A percentile compares a stretch with the other conserved stretches of the same genome.
These are phyloP conservation scores for Yueomyces sinensis DNA, from an alignment of 805 yeast genomes.

Conservation along the genomic window DNA sequence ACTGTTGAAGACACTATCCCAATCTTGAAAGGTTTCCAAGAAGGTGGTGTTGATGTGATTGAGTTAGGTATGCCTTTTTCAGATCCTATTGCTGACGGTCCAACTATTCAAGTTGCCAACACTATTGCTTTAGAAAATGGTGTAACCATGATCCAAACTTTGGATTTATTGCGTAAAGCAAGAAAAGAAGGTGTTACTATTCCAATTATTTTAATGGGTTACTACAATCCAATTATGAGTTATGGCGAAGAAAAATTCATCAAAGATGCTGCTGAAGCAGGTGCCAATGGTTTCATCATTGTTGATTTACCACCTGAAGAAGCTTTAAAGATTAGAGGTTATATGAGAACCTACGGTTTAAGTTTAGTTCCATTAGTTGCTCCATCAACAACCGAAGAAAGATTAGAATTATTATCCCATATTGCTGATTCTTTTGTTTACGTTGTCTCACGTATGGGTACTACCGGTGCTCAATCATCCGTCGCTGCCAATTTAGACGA, in stretches of 20 bases:
- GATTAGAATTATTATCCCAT: slow-evolving; percentile 62
- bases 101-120: slow-evolving; percentile 87
- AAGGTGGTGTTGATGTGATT: slow-evolving; percentile 89
- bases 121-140: slow-evolving; percentile 74
- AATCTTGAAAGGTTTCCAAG: slow-evolving; percentile 75
- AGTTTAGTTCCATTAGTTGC: slow-evolving; percentile 91
- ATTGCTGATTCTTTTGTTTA: slow-evolving; percentile 94
- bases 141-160: slow-evolving; percentile 51
- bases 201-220: slow-evolving; percentile 93
- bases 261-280: slow-evolving; percentile 67
- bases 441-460: slow-evolving; percentile 96
- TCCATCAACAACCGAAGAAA: slow-evolving; percentile 88
- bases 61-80: slow-evolving; percentile 95
- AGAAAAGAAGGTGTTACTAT: slow-evolving; percentile 73
- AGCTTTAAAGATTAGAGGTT: slow-evolving; percentile 72
- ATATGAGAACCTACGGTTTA: slow-evolving; percentile 53
- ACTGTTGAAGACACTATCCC: slow-evolving; percentile 79
- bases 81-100: slow-evolving; percentile 98
- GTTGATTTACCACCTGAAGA: slow-evolving; percentile 98
- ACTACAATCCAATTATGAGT: slow-evolving; percentile 84
- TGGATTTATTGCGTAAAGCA: slow-evolving; percentile 64
- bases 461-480: slow-evolving; percentile 74
- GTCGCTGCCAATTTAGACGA: slow-evolving; percentile 50
- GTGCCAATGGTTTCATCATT: slow-evolving; percentile 88
- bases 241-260: slow-evolving; percentile 83